Base-by-base conservation (phyloP, 129 eudicot genomes). In the Saposhnikovia divaricata region DNA sequence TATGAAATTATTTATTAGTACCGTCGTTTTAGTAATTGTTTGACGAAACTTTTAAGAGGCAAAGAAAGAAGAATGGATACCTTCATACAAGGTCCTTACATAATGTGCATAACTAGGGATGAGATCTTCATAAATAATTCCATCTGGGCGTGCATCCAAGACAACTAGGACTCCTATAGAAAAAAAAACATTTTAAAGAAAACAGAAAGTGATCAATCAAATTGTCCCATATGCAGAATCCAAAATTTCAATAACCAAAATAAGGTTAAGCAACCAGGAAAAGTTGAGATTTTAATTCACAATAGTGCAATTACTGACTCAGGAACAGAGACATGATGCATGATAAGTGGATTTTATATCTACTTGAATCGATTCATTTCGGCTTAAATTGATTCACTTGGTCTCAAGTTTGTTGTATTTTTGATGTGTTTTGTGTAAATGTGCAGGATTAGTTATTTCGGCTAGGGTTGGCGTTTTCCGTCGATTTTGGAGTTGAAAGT, bases 11-110 rank as follows among this genome's bases (percentile, higher is more conserved):
- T 66, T 12, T 4, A 13, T 12, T 55, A 21, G 10, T 57, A 21
- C 13, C 11, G 72, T 65, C 23, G 21, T 13, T 68, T 15, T 12
- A 4, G 4, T 34, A 15, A 68, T 11, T 68, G 73, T 68, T 68
- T 68, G 10, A 68, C 8, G 10, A 14, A 68, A 73, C 8, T 43
- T 39, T 11, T n/a, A 44, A 71, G 14, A 13, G 34, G 43, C 5
- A 57, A 37, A 9, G 9, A 57, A 14, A n/a, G 34, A 15, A 65
- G 34, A 69, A 15, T 72, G 15, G 13, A 45, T 85, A 95, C 98
- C 97, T 95, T 95, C 98, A 71, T 95, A 95, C 71, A 95, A 78
- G 1, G 99, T 95, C 90, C 99, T 87, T 70, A 82, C 95, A 78
- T 80, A 79, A 8, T 90, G 70, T 59, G 90, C 97, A 84, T 95